Evolutionary conservation across 345 rosid species (phyloP).

Genomic region (Eucalyptus paniculata): DNA sequence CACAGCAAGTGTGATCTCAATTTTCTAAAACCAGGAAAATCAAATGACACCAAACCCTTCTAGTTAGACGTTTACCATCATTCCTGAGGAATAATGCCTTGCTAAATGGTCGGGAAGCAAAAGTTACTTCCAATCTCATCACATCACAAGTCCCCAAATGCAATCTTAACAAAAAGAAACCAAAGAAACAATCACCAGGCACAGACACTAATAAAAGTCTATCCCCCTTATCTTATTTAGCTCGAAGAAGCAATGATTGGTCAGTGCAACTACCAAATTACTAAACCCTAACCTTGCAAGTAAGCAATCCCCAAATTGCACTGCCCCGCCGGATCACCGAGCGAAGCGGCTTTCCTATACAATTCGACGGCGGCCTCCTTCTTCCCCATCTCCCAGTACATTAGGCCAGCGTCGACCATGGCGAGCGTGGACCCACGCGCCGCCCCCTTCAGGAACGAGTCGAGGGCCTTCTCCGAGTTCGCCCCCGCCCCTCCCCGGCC

Average conservation of each 20-base stretch:
- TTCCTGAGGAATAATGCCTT: background rate
- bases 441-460: conserved; percentile 68
- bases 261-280: background rate
- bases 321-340: conserved; percentile 65
- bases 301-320: conserved; percentile 77
- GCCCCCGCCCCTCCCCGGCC: conserved; percentile 58
- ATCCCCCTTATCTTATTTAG: background rate
- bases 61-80: background rate
- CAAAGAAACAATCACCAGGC: background rate
- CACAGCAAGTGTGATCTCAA: background rate
- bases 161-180: background rate
- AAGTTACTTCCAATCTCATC: background rate
- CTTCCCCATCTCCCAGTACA: conserved; percentile 71
- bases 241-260: background rate
- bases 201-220: background rate
- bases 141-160: background rate
- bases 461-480: conserved; percentile 70
- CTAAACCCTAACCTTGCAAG: conserved; percentile 45
- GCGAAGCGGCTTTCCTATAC: conserved; percentile 66
- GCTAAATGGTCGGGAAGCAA: background rate
- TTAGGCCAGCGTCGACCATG: conserved; percentile 95
- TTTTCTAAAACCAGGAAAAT: background rate
- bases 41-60: background rate
- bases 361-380: conserved; percentile 40
- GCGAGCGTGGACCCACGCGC: conserved; percentile 84